Evolutionary conservation across 148 eudicot genomes (phyloP).

Genomic region (Polygonum aviculare): DNA sequence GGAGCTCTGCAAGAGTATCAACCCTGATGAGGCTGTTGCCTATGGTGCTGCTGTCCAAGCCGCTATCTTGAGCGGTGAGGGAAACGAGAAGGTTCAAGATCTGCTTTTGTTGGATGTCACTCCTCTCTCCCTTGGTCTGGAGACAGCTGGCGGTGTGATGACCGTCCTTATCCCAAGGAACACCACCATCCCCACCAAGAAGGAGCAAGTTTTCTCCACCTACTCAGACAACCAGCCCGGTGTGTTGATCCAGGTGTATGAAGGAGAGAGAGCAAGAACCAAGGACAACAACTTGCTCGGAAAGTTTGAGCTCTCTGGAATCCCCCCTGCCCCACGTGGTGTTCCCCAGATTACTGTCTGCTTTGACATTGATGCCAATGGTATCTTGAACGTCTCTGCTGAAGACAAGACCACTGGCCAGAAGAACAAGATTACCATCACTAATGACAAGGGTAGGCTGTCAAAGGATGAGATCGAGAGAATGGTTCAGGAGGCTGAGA

Average conservation of each 20-base stretch:
- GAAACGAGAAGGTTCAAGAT: conserved; percentile 11
- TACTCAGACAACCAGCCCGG: conserved; percentile 16
- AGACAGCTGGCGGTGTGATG: conserved; percentile 15
- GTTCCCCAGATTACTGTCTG: conserved; percentile 13
- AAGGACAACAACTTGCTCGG: conserved; percentile 18
- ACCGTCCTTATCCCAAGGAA: conserved; percentile 14
- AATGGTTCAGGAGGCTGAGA: conserved; percentile 16
- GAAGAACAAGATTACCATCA: conserved; percentile 17
- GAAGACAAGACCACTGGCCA: conserved; percentile 16
- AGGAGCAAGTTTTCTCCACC: conserved; percentile 12
- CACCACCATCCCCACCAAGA: conserved; percentile 16
- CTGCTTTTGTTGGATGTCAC: conserved; percentile 10
- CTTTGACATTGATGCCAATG: conserved; percentile 12
- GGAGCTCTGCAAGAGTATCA: conserved; percentile 17
- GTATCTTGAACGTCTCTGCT: conserved; percentile 15
- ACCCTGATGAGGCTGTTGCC: conserved; percentile 15
- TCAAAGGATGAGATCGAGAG: conserved; percentile 13
- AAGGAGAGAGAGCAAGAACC: conserved; percentile 14
- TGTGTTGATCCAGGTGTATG: conserved; percentile 13
- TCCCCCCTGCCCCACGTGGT: conserved; percentile 10
- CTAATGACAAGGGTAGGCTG: conserved; percentile 14
- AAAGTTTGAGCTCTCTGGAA: conserved; percentile 12
- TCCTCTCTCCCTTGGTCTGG: conserved; percentile 12
- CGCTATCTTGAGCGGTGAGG: conserved; percentile 10
- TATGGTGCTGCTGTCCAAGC: conserved; percentile 16